Conservation (phyloP, 192 early-diverging fungal genomes). For the Coemansia sp. region DNA sequence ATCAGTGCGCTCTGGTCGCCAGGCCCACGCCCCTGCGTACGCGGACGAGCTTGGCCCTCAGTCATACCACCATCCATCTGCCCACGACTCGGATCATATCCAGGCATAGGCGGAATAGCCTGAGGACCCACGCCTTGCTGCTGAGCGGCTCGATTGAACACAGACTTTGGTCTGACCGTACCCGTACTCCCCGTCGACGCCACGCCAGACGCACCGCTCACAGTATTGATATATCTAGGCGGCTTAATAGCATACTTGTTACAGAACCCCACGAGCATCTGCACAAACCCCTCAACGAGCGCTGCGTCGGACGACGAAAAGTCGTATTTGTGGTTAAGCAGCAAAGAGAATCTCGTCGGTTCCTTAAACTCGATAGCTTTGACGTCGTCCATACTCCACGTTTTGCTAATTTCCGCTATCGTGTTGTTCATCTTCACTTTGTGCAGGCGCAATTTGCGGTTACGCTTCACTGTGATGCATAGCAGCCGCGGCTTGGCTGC, state of each 20-base stretch:
- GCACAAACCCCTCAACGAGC: conserved; percentile 47
- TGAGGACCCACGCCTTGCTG: conserved; percentile 10
- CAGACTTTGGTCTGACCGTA: conserved; percentile 31
- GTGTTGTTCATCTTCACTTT: conserved; percentile 53
- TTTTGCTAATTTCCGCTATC: conserved; percentile 45
- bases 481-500: conserved; percentile 47
- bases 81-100: conserved; percentile 23
- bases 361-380: conserved; percentile 53
- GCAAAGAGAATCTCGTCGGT: conserved; percentile 50
- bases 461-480: conserved; percentile 53
- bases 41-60: conserved; percentile 20
- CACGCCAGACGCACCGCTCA: conserved; percentile 15
- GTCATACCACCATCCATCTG: conserved; percentile 8
- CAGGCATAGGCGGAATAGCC: conserved; percentile 28
- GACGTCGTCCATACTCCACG: conserved; percentile 49
- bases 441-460: conserved; percentile 51
- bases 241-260: conserved; percentile 49
- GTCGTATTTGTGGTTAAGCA: conserved; percentile 49
- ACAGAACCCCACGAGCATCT: conserved; percentile 51
- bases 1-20: conserved; percentile 49
- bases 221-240: conserved; percentile 46
- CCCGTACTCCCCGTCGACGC: conserved; percentile 29
- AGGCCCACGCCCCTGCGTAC: conserved; percentile 28
- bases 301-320: conserved; percentile 44
- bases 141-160: conserved; percentile 18